These are phyloP conservation scores for Torulaspora franciscae DNA, from an alignment of 805 yeast genomes.

Conservation along the genomic window DNA sequence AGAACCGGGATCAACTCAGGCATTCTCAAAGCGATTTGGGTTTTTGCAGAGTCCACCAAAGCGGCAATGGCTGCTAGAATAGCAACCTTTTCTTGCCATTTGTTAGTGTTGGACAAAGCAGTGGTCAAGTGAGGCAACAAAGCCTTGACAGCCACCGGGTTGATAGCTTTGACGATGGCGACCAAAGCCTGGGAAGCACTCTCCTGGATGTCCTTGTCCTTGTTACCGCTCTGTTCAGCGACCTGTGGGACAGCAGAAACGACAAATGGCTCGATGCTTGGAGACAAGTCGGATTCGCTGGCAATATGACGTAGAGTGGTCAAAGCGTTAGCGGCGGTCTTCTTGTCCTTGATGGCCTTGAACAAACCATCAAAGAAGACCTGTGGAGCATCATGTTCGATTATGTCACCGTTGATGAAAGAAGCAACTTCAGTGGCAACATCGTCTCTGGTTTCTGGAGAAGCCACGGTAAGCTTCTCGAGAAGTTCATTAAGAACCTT, in stretches of 20 bases:
- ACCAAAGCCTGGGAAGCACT: conserved; percentile 72
- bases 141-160: conserved; percentile 91
- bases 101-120: conserved; percentile 66
- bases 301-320: conserved; percentile 84
- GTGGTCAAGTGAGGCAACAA: conserved; percentile 74
- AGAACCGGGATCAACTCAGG: conserved; percentile 97
- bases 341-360: conserved; percentile 75
- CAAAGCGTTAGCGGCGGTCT: conserved; percentile 75
- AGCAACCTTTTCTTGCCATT: conserved; percentile 98
- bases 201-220: conserved; percentile 67
- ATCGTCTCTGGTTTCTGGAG: conserved; percentile 72
- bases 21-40: conserved; percentile 97
- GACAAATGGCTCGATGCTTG: conserved; percentile 94
- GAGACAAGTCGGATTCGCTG: conserved; percentile 66
- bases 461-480: conserved; percentile 85
- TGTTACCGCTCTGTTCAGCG: conserved; percentile 83
- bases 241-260: conserved; percentile 71
- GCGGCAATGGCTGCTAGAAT: conserved; percentile 78
- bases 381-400: conserved; percentile 96
- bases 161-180: conserved; percentile 74
- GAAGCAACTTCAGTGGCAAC: conserved; percentile 88
- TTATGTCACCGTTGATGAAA: conserved; percentile 92
- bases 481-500: conserved; percentile 90
- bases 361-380: conserved; percentile 76
- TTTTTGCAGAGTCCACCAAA: conserved; percentile 91